Base-by-base conservation (phyloP, 2,329 filamentous ascomycete species). In the Claviceps cyperi region DNA sequence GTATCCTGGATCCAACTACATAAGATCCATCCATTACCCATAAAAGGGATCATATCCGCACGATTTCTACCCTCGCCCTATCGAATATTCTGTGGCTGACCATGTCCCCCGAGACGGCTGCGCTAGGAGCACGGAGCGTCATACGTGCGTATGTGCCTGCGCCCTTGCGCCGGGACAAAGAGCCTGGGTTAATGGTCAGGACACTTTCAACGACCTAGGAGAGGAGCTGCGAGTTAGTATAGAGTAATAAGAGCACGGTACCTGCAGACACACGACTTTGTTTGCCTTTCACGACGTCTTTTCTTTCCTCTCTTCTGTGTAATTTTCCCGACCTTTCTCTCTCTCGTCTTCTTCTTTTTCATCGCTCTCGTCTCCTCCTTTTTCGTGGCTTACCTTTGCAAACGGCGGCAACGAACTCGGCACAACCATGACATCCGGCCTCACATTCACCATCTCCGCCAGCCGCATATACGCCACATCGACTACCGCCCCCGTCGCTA, bases 121-220 rank as follows among this genome's bases (percentile, higher is more conserved):
- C 56, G 5, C 66, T 66, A 14, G 83, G 78, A 2, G 86, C 81
- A 55, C 86, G 76, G 6, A 97, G 68, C 19, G 79, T 79, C 73
- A 98, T 77, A 47, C 83, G 81, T 1, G 88, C 86, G 64, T 84
- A 97, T 0, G 89, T 95, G 5, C 92, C 92, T 0, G 90, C 76
- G 1, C 83, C 89, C 52, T 81, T 82, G 51, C 86, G 80, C 68
- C 94, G 96, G 15, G 88, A 92, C 36, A 95, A 69, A 47, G 80
- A 83, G 5, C 92, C 91, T 0, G 92, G 91, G 64, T 98, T 98
- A 60, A 98, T 84, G 13, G 89, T 81, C 6, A 97, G 68, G 0
- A 96, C 89, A 57, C 84, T 87, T 60, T 96, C 87, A 11, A 97
- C 82, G 41, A 96, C 88, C 89, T 95, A 36, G 13, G 28, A 2